Evolutionary conservation across 208 protist species (phyloP), one percentile per base, ranked within the genome.

Genomic region (Crithidia mellificae): DNA sequence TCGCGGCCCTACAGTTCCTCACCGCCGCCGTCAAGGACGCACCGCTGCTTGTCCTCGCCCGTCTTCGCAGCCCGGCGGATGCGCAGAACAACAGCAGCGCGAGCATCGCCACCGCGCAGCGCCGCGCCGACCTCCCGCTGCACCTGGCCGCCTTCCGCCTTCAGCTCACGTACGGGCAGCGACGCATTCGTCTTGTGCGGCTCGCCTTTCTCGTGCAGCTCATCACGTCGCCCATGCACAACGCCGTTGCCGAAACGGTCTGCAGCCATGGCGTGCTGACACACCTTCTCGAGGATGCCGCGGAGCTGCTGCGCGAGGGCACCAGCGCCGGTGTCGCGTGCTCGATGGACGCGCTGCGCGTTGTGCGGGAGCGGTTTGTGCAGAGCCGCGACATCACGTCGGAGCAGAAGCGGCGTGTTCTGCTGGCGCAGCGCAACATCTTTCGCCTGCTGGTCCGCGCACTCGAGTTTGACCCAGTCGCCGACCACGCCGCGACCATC

Each of bases 401-500:
- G 6, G 71, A 66, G 27, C 55, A 86, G 67, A 94, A 94, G 77
- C 72, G 82, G 19, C 39, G 70, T 5, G 77, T 92, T 7, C 73
- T 96, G 24, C 61, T 92, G 52, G 83, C 64, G 38, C 91, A 96
- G 74, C 87, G 86, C 70, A 84, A 93, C 74, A 76, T 94, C 43
- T 83, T 94, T 24, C 88, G 88, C 24, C 70, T 94, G 15, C 84
- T 94, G 38, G 84, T 93, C 24, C 89, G 90, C 64, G 88, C 88
- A 2, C 73, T 96, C 29, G 89, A 92, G 47, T 74, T 85, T 53
- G 39, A 79, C 6, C 63, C 79, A 7, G 81, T 92, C 2, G 81
- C 88, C 6, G 87, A 90, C 41, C 65, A 80, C 22, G 87, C 80
- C 15, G 68, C 77, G n/a, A 56, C 72, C 57, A 81, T 94, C 29